phyloP scores from a whole-genome alignment of 306 rosid species.

The Acmispon strigosus region DNA sequence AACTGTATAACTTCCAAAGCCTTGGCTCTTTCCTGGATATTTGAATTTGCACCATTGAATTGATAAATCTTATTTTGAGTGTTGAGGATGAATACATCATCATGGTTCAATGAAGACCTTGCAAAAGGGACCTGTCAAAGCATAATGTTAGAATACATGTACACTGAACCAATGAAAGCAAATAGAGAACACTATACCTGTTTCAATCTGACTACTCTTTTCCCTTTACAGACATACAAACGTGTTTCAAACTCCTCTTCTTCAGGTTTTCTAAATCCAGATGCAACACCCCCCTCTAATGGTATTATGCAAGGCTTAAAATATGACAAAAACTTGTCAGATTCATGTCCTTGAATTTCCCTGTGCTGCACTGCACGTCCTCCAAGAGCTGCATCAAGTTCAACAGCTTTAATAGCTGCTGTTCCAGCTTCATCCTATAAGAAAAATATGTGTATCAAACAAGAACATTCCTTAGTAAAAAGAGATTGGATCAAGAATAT shows the following conservation, averaged over 20 bases:
- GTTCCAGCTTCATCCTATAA: slow-evolving; percentile 97
- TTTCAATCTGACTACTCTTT: slow-evolving; percentile 89
- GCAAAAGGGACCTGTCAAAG: slow-evolving; percentile 84
- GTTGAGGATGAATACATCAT: slow-evolving; percentile 93
- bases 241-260: slow-evolving; percentile 77
- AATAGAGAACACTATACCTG: slow-evolving; percentile 48
- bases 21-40: slow-evolving; percentile 97
- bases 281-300: slow-evolving; percentile 85
- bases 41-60: slow-evolving; percentile 97
- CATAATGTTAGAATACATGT: slow-evolving; percentile 22
- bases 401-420: slow-evolving; percentile 91
- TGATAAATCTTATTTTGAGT: slow-evolving; percentile 70
- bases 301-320: slow-evolving; percentile 96
- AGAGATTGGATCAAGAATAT: not conserved
- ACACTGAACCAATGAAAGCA: slow-evolving; percentile 4
- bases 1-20: slow-evolving; percentile 90
- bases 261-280: slow-evolving; percentile 78
- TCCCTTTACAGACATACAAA: slow-evolving; percentile 79
- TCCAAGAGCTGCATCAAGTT: slow-evolving; percentile 86
- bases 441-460: slow-evolving; percentile 10
- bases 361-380: slow-evolving; percentile 97
- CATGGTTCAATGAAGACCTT: slow-evolving; percentile 93
- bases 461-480: slow-evolving; percentile 2
- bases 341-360: slow-evolving; percentile 92
- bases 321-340: slow-evolving; percentile 89